phyloP scores from a whole-genome alignment of 441 rosid genomes.

The Pelargonium australe region DNA sequence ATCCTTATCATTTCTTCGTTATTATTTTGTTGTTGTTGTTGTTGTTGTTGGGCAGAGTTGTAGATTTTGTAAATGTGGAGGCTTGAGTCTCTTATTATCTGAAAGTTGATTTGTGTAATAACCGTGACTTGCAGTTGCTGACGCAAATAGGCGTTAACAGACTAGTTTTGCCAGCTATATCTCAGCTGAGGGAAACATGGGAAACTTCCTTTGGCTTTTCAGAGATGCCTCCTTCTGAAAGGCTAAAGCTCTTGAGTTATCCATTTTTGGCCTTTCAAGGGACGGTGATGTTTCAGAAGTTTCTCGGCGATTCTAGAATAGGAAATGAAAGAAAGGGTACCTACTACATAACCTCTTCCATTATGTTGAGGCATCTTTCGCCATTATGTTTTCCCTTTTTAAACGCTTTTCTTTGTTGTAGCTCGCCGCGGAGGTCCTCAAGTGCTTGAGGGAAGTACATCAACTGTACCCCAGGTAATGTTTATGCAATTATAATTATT shows the following conservation, averaged over 20 bases:
- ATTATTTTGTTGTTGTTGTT: neutral
- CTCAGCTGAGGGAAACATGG: constrained; percentile 32
- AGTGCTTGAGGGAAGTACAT: neutral
- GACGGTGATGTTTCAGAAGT: constrained; percentile 32
- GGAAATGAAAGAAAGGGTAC: constrained; percentile 21
- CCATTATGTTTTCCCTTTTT: neutral
- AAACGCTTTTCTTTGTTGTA: constrained; percentile 2
- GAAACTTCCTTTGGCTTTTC: constrained; percentile 36
- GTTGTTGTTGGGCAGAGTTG: neutral
- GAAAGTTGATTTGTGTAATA: neutral
- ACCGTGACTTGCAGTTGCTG: constrained; percentile 27
- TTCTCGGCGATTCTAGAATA: constrained; percentile 15
- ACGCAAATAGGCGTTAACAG: constrained; percentile 31
- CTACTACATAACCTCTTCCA: neutral
- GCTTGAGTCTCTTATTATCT: neutral
- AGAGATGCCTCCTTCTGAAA: constrained; percentile 27
- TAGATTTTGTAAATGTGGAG: neutral
- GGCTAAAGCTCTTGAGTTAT: constrained; percentile 29
- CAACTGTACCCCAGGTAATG: neutral
- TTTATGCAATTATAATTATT: neutral
- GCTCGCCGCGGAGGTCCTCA: neutral
- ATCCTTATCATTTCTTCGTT: constrained; percentile 4
- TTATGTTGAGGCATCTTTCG: neutral
- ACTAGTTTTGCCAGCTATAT: constrained; percentile 36
- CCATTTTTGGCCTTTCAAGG: constrained; percentile 35